Evolutionary conservation across 2,329 filamentous ascomycete species (phyloP), one percentile per base, ranked within the genome.

Genomic region (Aspergillus sp.): DNA sequence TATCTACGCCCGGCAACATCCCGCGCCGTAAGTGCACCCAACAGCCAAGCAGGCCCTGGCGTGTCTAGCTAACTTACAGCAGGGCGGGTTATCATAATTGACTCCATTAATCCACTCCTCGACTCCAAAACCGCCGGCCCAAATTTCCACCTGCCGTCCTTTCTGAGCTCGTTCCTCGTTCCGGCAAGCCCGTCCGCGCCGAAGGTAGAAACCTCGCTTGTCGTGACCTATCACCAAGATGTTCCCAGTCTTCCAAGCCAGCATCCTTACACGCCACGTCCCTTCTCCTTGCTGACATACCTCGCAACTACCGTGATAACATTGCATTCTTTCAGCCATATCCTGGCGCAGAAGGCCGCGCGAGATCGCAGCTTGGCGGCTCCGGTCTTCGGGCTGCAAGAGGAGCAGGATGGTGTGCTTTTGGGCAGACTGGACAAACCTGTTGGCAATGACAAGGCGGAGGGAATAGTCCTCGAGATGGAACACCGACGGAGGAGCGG

Each of bases 271-370:
- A 64, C 74, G 12, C 85, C 86, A 1, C 64, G 75, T 16, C 77
- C 86, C 0, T 68, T 93, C 8, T 78, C 78, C 1, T 65, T 86
- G 1, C 68, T 96, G 14, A 74, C 72, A 28, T 93, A 93, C 59
- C 77, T 95, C 36, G 84, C 88, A n/a, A 98, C 91, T 3, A 80
- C 86, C 3, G 74, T 96, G 33, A 70, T 96, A 37, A 78, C 74
- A 4, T 68, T 83, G 0, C 77, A 80, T 24, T 82, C 78, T 10
- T 71, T 95, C 24, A 65, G 75, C 5, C 86, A 95, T 45, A 74
- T 83, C 26, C 69, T 91, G 4, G 77, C 78, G 17, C 71, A 74
- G 24, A 86, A 86, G 53, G 73, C 71, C n/a, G 86, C 89, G 3
- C 71, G 72, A 7, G 79, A 91, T 57, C 74, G 82, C 36, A 86